phyloP scores from a whole-genome alignment of 768 basidiomycete species.

The Rhodocollybia butyracea region DNA sequence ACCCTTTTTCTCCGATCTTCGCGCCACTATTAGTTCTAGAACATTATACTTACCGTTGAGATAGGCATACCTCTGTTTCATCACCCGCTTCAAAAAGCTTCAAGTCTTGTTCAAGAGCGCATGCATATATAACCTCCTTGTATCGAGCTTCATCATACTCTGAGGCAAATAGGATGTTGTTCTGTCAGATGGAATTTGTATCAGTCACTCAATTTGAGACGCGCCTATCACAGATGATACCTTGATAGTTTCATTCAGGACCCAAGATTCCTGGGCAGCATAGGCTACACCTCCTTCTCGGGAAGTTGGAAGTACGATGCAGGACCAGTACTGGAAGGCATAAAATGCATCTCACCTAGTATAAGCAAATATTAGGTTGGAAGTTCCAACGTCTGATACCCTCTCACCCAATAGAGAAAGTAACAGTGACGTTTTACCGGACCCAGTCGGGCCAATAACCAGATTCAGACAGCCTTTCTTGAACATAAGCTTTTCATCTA shows the following conservation, averaged over 20 bases:
- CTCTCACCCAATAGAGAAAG: slow-evolving; percentile 38
- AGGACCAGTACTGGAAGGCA: slow-evolving; percentile 39
- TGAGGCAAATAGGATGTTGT: slow-evolving; percentile 78
- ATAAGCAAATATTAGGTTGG: not conserved
- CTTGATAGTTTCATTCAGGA: slow-evolving; percentile 74
- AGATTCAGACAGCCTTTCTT: slow-evolving; percentile 33
- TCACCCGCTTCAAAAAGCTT: slow-evolving; percentile 68
- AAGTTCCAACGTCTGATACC: slow-evolving; percentile 4
- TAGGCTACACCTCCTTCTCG: slow-evolving; percentile 69
- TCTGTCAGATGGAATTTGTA: slow-evolving; percentile 16
- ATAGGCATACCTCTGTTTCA: slow-evolving; percentile 16
- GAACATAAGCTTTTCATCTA: slow-evolving; percentile 39
- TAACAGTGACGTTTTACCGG: slow-evolving; percentile 41
- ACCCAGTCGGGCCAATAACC: slow-evolving; percentile 33
- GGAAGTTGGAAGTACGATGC: slow-evolving; percentile 71
- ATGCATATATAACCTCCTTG: slow-evolving; percentile 70
- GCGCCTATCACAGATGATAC: no score
- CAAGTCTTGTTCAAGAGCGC: slow-evolving; percentile 73
- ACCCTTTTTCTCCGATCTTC: slow-evolving; percentile 71
- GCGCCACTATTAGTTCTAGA: no score
- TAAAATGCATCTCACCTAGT: slow-evolving; percentile 56
- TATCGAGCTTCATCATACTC: slow-evolving; percentile 76
- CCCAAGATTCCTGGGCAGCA: slow-evolving; percentile 84
- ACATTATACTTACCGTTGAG: no score
- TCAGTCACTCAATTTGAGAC: no score